Evolutionary conservation across 306 rosid genomes (phyloP), one percentile per base, ranked within the genome.

Genomic region (Vigna mungo): DNA sequence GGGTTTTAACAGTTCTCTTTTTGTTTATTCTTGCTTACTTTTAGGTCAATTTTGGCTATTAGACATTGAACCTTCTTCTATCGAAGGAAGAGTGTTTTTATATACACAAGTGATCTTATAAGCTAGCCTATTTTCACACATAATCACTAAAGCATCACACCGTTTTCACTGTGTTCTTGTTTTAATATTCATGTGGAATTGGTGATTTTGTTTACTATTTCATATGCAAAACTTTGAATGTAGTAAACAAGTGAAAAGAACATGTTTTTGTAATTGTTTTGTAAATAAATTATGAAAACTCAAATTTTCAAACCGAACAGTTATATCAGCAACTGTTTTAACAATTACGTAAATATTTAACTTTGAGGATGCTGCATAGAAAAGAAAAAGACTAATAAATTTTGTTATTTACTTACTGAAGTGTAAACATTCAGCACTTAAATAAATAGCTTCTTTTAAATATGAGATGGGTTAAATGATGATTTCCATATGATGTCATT

Each of bases 31-130:
- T 39, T 1, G 44, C 11, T 9, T 39, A 39, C 4, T 4, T 71
- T 71, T 71, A 25, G 39, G 53, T 30, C 49, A 61, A 16, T 49
- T 43, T 39, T 63, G 46, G 61, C 39, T 74, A 53, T 75, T 44
- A 4, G 36, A 41, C 41, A 61, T 71, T 60, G 47, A 49, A 37
- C 56, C 20, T 71, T 59, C 49, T 49, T 25, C 27, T 25, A 23
- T 37, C 2, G 71, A 52, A 48, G 44, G 63, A 68, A 69, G 21
- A 36, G 36, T 71, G 43, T 48, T 61, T 60, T 39, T 21, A 79
- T 71, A 47, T 17, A 34, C 11, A 46, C 36, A 55, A 72, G 78
- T 14, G 15, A 73, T 72, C 7, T 63, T 60, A 27, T 37, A 71
- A 27, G 15, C 41, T 11, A n/a, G 72, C 34, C 5, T 5, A 39